phyloP scores from a whole-genome alignment of 192 early-diverging fungal species.

The Dimargaris cristalligena region DNA sequence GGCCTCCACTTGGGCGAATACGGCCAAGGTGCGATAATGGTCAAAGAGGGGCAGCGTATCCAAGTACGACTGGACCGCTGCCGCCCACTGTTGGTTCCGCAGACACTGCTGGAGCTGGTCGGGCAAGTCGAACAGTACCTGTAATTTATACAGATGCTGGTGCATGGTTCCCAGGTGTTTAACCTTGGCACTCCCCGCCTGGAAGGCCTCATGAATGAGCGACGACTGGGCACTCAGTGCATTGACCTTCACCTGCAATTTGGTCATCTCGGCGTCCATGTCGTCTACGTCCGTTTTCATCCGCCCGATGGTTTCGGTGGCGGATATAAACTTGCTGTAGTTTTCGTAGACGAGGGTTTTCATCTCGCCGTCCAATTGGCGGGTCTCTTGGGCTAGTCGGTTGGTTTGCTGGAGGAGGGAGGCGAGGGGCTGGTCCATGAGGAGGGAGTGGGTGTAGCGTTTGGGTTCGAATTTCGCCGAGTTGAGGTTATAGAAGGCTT shows the following conservation, averaged over 20 bases:
- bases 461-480: conserved; percentile 10
- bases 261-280: conserved; percentile 72
- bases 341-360: conserved; percentile 98
- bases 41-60: conserved; percentile 50
- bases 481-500: conserved; percentile 8
- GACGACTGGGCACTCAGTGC: conserved; percentile 35
- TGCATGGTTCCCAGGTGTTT: conserved; percentile 54
- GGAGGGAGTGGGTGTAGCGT: background rate
- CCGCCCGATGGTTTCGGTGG: conserved; percentile 76
- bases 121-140: conserved; percentile 81
- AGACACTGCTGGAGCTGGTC: conserved; percentile 45
- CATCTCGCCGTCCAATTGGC: conserved; percentile 86
- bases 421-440: background rate
- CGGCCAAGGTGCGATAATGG: conserved; percentile 57
- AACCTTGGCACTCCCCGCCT: conserved; percentile 49
- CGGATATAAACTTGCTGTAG: conserved; percentile 92
- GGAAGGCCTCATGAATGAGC: conserved; percentile 40
- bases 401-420: conserved; percentile 11
- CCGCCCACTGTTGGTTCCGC: conserved; percentile 36
- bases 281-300: conserved; percentile 75
- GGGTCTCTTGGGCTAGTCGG: conserved; percentile 36
- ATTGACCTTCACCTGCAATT: conserved; percentile 47
- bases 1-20: conserved; percentile 59
- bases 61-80: conserved; percentile 62
- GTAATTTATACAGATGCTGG: conserved; percentile 55